Base-by-base conservation (phyloP, 805 yeast genomes). In the Candida dajiaensis region DNA sequence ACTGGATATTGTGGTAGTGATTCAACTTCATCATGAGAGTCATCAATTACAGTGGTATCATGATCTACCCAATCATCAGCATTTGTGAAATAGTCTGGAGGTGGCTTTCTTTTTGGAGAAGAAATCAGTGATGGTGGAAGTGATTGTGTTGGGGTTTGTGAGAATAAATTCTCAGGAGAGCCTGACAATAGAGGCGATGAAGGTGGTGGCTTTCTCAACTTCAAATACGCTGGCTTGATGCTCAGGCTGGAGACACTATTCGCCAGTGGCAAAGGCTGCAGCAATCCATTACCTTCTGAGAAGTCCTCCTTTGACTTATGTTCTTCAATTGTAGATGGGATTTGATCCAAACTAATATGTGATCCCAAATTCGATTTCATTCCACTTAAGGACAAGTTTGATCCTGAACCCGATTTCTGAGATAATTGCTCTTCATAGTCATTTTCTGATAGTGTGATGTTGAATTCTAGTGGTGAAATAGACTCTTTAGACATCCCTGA, bases 61-160 rank as follows among this genome's bases (percentile, higher is more conserved):
- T 42, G 31, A 22, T 39, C 46, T 3, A 45, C 39, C 3, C 35
- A 12, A 20, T 42, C 46, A n/a, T 36, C 43, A 1, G 18, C 28
- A 20, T 16, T 38, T 4, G 12, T 16, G n/a, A 44, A 38, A 20
- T 40, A 47, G 20, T 47, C 54, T 18, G 57, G 52, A 2, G 62
- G 61, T 16, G 61, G 60, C 33, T 55, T 56, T 6, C 62, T 41
- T 21, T 51, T 48, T 12, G 63, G 62, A 3, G 64, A 57, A n/a
- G 45, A 29, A 3, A 26, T 21, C 6, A 44, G 44, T 7, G 26
- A 43, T 16, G 43, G 18, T 11, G 23, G 42, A 10, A 18, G 36
- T 16, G 36, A n/a, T 16, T 33, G 36, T 8, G 36, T 21, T n/a
- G 46, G 46, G 11, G 44, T 40, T 8, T 35, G 23, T 6, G 21